A percentile compares a stretch with the other conserved stretches of the same genome.
Evolutionary conservation across 345 rosid species (phyloP).

Genomic region (Leavenworthia alabamica): DNA sequence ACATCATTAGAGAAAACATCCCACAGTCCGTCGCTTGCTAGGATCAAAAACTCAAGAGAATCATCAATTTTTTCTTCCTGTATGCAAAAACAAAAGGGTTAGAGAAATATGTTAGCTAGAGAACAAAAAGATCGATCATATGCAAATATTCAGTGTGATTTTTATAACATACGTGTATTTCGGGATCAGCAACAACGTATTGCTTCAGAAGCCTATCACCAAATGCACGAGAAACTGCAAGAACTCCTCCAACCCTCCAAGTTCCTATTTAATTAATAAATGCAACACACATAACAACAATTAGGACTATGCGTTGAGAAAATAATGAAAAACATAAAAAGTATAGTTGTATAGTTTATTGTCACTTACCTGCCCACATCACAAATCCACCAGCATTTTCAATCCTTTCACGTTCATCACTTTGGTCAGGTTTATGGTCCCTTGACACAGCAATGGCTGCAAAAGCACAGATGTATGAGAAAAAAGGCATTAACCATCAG

Average conservation of each 20-base stretch:
- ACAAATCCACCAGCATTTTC: conserved; percentile 99
- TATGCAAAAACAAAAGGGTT: conserved; percentile 9
- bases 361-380: conserved; percentile 93
- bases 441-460: conserved; percentile 92
- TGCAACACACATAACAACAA: neutral
- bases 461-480: neutral
- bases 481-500: neutral
- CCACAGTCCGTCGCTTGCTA: conserved; percentile 99
- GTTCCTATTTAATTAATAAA: conserved; percentile 48
- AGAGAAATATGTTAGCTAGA: neutral
- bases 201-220: conserved; percentile 93
- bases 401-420: conserved; percentile 92
- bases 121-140: neutral
- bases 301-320: neutral
- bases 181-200: conserved; percentile 98
- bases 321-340: neutral
- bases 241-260: conserved; percentile 99
- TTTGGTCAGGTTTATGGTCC: conserved; percentile 96
- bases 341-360: neutral
- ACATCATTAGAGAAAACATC: conserved; percentile 96
- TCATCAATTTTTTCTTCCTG: conserved; percentile 87
- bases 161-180: conserved; percentile 52
- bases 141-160: neutral
- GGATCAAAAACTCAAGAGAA: conserved; percentile 92
- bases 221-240: conserved; percentile 99